Evolutionary conservation across 169 alveolate genomes (phyloP).

Genomic region (Plasmodium vivax): DNA sequence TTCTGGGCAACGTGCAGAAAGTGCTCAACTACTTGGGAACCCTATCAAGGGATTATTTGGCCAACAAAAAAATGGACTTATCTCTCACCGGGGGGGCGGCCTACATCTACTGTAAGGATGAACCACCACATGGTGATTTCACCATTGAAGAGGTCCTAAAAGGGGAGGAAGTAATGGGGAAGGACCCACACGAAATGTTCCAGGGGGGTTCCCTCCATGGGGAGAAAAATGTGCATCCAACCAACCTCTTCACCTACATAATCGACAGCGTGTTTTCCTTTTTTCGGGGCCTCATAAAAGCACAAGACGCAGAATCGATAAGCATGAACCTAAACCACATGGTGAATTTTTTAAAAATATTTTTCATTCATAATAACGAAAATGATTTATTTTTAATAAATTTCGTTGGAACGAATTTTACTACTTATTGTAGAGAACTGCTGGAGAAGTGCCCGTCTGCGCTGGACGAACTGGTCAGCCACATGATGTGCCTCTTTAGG

Average conservation of each 20-base stretch:
- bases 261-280: constrained; percentile 23
- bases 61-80: constrained; percentile 13
- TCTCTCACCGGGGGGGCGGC: not conserved
- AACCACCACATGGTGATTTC: not conserved
- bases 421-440: constrained; percentile 12
- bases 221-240: not conserved
- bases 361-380: constrained; percentile 16
- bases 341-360: constrained; percentile 25
- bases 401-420: not conserved
- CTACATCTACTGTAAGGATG: not conserved
- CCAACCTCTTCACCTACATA: constrained; percentile 31
- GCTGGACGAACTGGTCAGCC: constrained; percentile 23
- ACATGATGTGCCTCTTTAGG: constrained; percentile 23
- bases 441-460: constrained; percentile 32
- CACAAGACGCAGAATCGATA: constrained; percentile 36
- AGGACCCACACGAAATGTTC: not conserved
- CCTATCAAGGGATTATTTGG: constrained; percentile 5
- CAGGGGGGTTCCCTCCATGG: not conserved
- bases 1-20: constrained; percentile 11
- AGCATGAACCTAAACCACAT: constrained; percentile 6
- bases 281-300: constrained; percentile 15
- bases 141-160: constrained; percentile 1
- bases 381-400: constrained; percentile 28
- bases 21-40: constrained; percentile 19
- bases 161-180: not conserved